These are phyloP conservation scores for Gastrodia elata DNA, from an alignment of 106 monocot species.

Conservation along the genomic window DNA sequence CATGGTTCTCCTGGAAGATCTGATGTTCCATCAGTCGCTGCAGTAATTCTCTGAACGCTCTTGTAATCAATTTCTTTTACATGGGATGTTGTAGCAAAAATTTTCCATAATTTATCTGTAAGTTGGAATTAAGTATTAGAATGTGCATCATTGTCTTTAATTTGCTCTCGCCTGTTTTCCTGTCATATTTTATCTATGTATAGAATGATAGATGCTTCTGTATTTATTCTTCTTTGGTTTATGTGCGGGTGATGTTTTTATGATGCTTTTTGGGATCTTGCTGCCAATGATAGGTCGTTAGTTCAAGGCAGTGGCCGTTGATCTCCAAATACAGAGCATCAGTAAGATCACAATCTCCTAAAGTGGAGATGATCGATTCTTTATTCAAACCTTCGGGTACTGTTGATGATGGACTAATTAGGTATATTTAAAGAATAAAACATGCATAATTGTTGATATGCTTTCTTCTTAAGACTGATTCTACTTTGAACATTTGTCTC, in stretches of 20 bases:
- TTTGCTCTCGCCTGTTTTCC: too few species aligned
- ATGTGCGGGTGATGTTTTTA: neutral
- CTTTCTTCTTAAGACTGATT: neutral
- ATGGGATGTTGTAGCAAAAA: too few species aligned
- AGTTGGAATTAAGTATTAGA: neutral
- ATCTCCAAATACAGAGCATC: slow-evolving; percentile 76
- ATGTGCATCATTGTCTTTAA: neutral
- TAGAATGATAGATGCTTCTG: neutral
- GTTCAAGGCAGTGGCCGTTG: slow-evolving; percentile 80
- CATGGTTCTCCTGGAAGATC: slow-evolving; percentile 62
- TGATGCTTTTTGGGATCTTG: neutral
- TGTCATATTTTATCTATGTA: neutral
- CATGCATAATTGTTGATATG: neutral
- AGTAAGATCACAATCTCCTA: slow-evolving; percentile 73
- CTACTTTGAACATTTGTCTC: neutral
- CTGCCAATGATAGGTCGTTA: slow-evolving; percentile 51
- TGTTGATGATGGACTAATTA: slow-evolving; percentile 56
- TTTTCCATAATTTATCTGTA: too few species aligned
- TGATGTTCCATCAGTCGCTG: slow-evolving; percentile 60
- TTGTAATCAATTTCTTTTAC: neutral
- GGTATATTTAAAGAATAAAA: too few species aligned
- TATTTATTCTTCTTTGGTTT: neutral
- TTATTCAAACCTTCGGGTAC: slow-evolving; percentile 56
- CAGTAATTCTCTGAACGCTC: slow-evolving; percentile 18
- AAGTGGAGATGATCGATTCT: slow-evolving; percentile 89